These are phyloP conservation scores for Spirogloea muscicola DNA, from an alignment of 139 green algal genomes.

Conservation along the genomic window DNA sequence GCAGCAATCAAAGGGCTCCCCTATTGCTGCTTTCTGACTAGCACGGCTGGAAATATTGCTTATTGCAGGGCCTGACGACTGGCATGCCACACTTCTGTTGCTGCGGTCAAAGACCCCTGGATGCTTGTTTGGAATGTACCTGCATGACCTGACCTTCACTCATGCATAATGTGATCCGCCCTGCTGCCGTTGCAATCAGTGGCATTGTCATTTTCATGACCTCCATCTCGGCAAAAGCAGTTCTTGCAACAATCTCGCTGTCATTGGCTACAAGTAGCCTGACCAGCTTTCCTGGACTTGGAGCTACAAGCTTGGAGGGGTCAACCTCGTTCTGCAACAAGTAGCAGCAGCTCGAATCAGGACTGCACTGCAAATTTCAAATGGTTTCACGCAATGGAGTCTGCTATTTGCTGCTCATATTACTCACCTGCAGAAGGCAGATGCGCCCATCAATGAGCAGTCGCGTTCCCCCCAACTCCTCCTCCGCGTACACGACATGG, in stretches of 20 bases:
- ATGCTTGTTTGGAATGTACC: too few species aligned
- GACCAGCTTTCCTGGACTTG: constrained; percentile 54
- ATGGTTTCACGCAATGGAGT: too few species aligned
- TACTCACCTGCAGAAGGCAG: constrained; percentile 88
- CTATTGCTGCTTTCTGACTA: too few species aligned
- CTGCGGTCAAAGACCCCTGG: too few species aligned
- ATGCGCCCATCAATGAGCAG: constrained; percentile 83
- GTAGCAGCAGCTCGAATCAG: too few species aligned
- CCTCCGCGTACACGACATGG: constrained; percentile 90
- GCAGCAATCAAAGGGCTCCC: too few species aligned
- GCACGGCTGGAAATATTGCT: too few species aligned
- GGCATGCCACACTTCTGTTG: too few species aligned
- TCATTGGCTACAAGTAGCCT: constrained; percentile 50
- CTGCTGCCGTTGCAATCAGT: constrained; percentile 36
- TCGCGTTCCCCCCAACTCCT: constrained; percentile 82
- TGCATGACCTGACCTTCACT: constrained; percentile 24
- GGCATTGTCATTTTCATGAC: constrained; percentile 57
- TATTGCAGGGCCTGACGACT: too few species aligned
- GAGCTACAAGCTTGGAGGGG: constrained; percentile 48
- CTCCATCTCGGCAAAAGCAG: constrained; percentile 50
- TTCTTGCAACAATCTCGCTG: constrained; percentile 40
- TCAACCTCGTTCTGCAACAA: constrained; percentile 58
- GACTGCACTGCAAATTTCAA: too few species aligned
- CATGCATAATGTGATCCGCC: constrained; percentile 35
- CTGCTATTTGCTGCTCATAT: too few species aligned